Base-by-base conservation (phyloP, 1,284 basidiomycete species). In the Megacollybia platyphylla region DNA sequence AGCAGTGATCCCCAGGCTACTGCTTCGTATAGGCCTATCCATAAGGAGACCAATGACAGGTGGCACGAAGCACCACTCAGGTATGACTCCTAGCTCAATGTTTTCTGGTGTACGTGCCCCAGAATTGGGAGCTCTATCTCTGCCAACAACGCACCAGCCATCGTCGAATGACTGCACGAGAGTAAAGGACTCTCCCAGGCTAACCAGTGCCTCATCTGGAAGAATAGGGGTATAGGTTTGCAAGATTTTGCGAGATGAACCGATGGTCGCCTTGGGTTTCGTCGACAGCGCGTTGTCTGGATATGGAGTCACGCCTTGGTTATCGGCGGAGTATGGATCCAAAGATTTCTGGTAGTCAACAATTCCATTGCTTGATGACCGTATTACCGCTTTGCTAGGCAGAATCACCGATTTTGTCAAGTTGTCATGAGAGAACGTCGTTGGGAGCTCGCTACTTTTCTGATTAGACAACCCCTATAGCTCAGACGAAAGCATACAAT, bases 131-230 rank as follows among this genome's bases (percentile, higher is more conserved):
- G 63, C 63, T 51, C 62, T 67, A 44, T 76, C 70, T 29, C 78
- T 63, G 11, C 71, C 74, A 40, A 82, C 79, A 45, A 83, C 65
- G 54, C 78, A 83, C 83, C 82, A 87, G 2, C 80, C 82, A 46
- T 86, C 82, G 46, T 84, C 78, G 51, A 77, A 79, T 2, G 67
- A 69, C 48, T 75, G 71, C 7, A 83, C 63, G 17, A 82, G 57
- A 2, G 68, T 70, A 36, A 86, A 57, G 31, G 62, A 62, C 56
- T 86, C 80, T 35, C 76, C 76, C 10, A 69, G 52, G 27, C 48
- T 54, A 47, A 82, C 49, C 36, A 73, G 60, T 18, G 84, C 64
- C 54, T 87, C 82, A 56, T 86, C 83, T 0, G 80, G 76, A 1
- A 85, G 70, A 17, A 80, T 68, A 5, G 83, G 77, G 44, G 62